These are phyloP conservation scores for Phylloporus sp. DNA, from an alignment of 768 basidiomycete genomes.

Conservation along the genomic window DNA sequence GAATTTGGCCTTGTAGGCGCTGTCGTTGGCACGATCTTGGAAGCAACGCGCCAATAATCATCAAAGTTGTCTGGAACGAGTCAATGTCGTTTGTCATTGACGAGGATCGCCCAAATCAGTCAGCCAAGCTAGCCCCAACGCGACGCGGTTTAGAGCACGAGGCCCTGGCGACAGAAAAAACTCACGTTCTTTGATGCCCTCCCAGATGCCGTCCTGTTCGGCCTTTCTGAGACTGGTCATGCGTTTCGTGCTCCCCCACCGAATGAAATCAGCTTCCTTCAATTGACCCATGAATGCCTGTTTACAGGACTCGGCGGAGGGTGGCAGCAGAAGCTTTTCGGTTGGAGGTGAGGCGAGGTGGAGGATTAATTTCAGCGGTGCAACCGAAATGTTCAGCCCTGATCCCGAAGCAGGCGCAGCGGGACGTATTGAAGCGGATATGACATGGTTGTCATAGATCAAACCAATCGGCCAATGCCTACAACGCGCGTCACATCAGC, in stretches of 20 bases:
- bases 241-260: constrained; percentile 94
- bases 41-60: constrained; percentile 89
- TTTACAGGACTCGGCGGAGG: constrained; percentile 83
- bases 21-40: constrained; percentile 87
- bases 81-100: constrained; percentile 11
- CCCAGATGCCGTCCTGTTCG: constrained; percentile 97
- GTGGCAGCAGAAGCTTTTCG: constrained; percentile 79
- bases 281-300: constrained; percentile 93
- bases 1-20: constrained; percentile 57
- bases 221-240: constrained; percentile 87
- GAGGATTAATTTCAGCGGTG: constrained; percentile 74
- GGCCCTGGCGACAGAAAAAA: constrained; percentile 17
- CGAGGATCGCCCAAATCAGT: constrained; percentile 16
- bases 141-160: constrained; percentile 15
- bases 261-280: constrained; percentile 95
- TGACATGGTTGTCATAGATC: constrained; percentile 82
- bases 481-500: constrained; percentile 12
- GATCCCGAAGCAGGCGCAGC: constrained; percentile 37
- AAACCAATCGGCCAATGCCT: constrained; percentile 99
- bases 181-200: constrained; percentile 92
- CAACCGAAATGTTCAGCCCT: constrained; percentile 34
- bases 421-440: constrained; percentile 53
- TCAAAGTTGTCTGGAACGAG: constrained; percentile 82
- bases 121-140: constrained; percentile 20
- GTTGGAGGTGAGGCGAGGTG: constrained; percentile 86